phyloP scores from a whole-genome alignment of 768 basidiomycete species.

The Pleurotus giganteus region DNA sequence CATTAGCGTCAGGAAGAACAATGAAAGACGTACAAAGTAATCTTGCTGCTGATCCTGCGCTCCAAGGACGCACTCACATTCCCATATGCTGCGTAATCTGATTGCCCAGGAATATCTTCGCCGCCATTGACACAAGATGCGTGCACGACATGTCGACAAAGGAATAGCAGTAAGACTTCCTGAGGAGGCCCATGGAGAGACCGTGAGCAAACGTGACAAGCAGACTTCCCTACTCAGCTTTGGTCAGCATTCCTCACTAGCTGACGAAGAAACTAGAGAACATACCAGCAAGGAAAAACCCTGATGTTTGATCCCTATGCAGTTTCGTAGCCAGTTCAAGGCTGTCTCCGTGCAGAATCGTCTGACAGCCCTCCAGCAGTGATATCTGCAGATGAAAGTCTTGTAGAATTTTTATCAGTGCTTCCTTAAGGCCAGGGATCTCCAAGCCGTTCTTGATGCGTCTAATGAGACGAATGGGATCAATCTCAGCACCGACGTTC shows the following conservation, averaged over 20 bases:
- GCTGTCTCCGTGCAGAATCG: slow-evolving; percentile 83
- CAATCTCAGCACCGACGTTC: slow-evolving; percentile 95
- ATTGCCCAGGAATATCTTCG: slow-evolving; percentile 58
- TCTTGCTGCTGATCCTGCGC: neutral
- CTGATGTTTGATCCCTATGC: slow-evolving; percentile 74
- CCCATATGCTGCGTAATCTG: slow-evolving; percentile 51
- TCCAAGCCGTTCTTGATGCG: slow-evolving; percentile 96
- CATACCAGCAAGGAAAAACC: slow-evolving; percentile 76
- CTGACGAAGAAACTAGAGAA: slow-evolving; percentile 10
- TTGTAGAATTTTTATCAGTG: slow-evolving; percentile 94
- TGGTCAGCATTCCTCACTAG: neutral
- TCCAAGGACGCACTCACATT: slow-evolving; percentile 6
- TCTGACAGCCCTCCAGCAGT: slow-evolving; percentile 88
- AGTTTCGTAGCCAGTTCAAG: slow-evolving; percentile 65
- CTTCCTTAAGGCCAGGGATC: slow-evolving; percentile 92
- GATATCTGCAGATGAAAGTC: slow-evolving; percentile 96
- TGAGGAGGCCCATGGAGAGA: slow-evolving; percentile 58
- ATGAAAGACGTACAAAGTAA: neutral
- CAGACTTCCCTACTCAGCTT: slow-evolving; percentile 48
- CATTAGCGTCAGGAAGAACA: neutral
- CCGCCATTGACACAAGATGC: slow-evolving; percentile 70
- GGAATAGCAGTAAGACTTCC: slow-evolving; percentile 67
- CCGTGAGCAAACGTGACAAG: slow-evolving; percentile 66
- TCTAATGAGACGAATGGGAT: slow-evolving; percentile 90
- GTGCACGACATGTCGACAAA: slow-evolving; percentile 89